Evolutionary conservation across 805 yeast genomes (phyloP).

Genomic region (Candida arabinofermentans): DNA sequence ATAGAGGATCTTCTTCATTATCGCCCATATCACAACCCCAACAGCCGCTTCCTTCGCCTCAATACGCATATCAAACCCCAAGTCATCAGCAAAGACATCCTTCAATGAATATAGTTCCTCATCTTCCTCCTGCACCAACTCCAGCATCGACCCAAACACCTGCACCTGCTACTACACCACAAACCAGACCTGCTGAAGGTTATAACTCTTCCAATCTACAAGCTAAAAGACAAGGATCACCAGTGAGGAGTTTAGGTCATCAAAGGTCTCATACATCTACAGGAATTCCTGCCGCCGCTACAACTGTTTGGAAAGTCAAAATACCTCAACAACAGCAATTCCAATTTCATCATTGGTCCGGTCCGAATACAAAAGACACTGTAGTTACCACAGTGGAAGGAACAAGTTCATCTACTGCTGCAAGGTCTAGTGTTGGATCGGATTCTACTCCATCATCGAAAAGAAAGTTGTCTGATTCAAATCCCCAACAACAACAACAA

Average conservation of each 20-base stretch:
- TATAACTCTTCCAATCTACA: background rate
- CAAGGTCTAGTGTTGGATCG: background rate
- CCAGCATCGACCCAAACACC: no score
- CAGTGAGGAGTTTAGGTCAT: constrained; percentile 17
- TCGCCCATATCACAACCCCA: background rate
- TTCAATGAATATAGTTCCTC: constrained; percentile 3
- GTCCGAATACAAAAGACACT: constrained; percentile 23
- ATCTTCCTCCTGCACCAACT: constrained; percentile 6
- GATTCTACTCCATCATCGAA: constrained; percentile 16
- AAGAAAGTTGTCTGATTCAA: constrained; percentile 14
- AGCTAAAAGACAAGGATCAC: constrained; percentile 13
- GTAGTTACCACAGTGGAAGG: constrained; percentile 5
- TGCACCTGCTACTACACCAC: no score
- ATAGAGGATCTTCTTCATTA: constrained; percentile 1
- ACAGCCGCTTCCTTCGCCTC: background rate
- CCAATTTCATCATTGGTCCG: constrained; percentile 35
- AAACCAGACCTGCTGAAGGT: background rate
- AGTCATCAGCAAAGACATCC: constrained; percentile 4
- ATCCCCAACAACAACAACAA: constrained; percentile 3
- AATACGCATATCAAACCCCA: constrained; percentile 1
- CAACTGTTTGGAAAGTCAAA: constrained; percentile 33
- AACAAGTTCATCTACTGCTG: constrained; percentile 2
- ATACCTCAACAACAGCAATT: constrained; percentile 31
- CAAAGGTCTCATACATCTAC: constrained; percentile 26
- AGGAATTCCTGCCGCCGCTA: constrained; percentile 23